Conservation (phyloP, 2,329 filamentous ascomycete species). For the Phialocephala sp. region DNA sequence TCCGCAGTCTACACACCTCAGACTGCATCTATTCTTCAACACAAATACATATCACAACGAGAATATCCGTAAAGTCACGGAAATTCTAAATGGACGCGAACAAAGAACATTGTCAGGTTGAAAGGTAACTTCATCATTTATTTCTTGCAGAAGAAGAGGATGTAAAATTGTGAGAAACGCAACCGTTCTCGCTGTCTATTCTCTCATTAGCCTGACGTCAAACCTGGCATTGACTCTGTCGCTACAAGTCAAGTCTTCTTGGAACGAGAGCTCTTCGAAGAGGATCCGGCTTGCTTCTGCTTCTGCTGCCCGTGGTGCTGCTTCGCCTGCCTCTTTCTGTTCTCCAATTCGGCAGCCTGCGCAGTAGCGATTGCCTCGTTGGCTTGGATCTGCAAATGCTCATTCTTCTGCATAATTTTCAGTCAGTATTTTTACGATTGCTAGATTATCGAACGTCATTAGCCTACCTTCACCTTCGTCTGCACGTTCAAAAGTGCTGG, state of each 20-base stretch:
- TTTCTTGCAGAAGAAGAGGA: too few relatives aligned
- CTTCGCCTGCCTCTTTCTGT: slow-evolving; percentile 12
- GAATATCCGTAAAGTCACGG: too few relatives aligned
- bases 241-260: background rate
- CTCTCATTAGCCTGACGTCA: background rate
- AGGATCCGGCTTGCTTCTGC: background rate
- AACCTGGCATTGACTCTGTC: background rate
- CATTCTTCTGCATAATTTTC: background rate
- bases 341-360: background rate
- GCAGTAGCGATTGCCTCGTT: background rate
- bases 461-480: slow-evolving; percentile 5
- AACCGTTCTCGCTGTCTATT: background rate
- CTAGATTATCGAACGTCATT: background rate
- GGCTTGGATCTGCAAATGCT: background rate
- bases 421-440: background rate
- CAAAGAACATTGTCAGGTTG: too few relatives aligned
- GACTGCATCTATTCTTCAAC: too few relatives aligned
- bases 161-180: background rate
- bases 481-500: slow-evolving; percentile 3
- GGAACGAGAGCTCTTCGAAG: background rate
- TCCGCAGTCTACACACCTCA: too few relatives aligned
- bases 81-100: too few relatives aligned
- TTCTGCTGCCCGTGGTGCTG: background rate
- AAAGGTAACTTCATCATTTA: too few relatives aligned
- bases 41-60: too few relatives aligned